These are phyloP conservation scores for Houttuynia cordata DNA, from an alignment of 164 flowering plant species.

Conservation along the genomic window DNA sequence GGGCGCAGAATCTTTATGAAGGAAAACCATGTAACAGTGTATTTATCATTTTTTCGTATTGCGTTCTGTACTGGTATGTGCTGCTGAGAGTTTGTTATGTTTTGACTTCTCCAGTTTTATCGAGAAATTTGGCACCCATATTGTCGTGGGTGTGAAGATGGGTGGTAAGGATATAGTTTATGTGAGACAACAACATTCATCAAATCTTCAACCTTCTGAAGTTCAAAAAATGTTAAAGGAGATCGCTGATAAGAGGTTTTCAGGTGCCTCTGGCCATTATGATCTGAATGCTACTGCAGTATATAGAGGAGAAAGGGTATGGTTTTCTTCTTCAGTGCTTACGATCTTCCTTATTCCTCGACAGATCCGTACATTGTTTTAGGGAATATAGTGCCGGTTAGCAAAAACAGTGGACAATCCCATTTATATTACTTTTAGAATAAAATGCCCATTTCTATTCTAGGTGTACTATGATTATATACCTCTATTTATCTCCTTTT, in stretches of 20 bases:
- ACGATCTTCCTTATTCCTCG: not conserved
- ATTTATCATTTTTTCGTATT: not conserved
- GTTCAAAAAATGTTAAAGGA: conserved; percentile 74
- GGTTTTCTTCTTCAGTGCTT: conserved; percentile 3
- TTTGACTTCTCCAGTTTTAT: conserved; percentile 52
- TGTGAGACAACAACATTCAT: conserved; percentile 76
- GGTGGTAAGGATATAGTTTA: conserved; percentile 95
- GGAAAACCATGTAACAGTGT: no score
- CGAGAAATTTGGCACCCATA: conserved; percentile 79
- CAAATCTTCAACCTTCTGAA: conserved; percentile 74
- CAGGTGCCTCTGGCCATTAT: conserved; percentile 41
- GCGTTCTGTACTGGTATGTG: not conserved
- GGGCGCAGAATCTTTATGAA: no score
- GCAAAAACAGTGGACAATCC: no score
- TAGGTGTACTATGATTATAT: no score
- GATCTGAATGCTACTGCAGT: conserved; percentile 29
- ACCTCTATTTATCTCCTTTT: no score
- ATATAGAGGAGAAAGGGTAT: conserved; percentile 49
- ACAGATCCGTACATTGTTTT: not conserved
- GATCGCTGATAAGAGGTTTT: conserved; percentile 77
- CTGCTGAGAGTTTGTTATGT: not conserved
- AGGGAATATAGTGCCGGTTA: not conserved
- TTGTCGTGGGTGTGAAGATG: conserved; percentile 85
- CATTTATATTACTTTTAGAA: no score
- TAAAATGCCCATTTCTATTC: no score